Evolutionary conservation across 441 rosid genomes (phyloP), one percentile per base, ranked within the genome.

Genomic region (Pelargonium hybrid): DNA sequence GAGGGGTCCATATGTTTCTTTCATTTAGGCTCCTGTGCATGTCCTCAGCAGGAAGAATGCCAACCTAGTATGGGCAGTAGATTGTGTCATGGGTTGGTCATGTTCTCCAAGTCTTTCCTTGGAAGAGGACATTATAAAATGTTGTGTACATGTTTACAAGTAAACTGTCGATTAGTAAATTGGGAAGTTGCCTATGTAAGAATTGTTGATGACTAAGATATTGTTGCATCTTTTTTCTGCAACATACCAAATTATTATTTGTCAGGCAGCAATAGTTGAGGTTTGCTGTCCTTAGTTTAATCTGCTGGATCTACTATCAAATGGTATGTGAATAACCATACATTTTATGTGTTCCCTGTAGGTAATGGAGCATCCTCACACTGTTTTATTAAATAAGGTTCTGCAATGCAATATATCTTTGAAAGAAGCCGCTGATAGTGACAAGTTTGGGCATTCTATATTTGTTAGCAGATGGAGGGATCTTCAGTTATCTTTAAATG

Each of bases 311-410:
- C 45, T 14, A 7, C 13, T 25, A 29, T 11, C 29, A 61, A 54
- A 48, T 68, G 62, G 18, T 47, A 15, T 29, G 17, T 52, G 43
- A 6, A 52, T 23, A 68, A 25, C 20, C 17, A 26, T 25, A 17
- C 1, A 39, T 15, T 73, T 76, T 70, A 47, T 75, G 50, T 69
- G 23, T 71, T 50, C 66, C 43, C 77, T 82, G 65, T 65, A 91
- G 99, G 93, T 90, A 70, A 91, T 87, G 92, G 97, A 94, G 74
- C 96, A 91, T 82, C 90, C 96, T 71, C 99, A 89, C 78, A 91
- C 99, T 34, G 86, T 87, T 74, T 78, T 87, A 77, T 79, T 94
- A 78, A 81, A 72, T 82, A 89, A 87, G 87, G 88, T 94, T 31
- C 80, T 92, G 71, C 83, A 84, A 67, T 68, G 84, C 56, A 92